A percentile compares a stretch with the other conserved stretches of the same genome.
Conservation (phyloP, 2,329 filamentous ascomycete species). For the Microcyclospora pomicola region DNA sequence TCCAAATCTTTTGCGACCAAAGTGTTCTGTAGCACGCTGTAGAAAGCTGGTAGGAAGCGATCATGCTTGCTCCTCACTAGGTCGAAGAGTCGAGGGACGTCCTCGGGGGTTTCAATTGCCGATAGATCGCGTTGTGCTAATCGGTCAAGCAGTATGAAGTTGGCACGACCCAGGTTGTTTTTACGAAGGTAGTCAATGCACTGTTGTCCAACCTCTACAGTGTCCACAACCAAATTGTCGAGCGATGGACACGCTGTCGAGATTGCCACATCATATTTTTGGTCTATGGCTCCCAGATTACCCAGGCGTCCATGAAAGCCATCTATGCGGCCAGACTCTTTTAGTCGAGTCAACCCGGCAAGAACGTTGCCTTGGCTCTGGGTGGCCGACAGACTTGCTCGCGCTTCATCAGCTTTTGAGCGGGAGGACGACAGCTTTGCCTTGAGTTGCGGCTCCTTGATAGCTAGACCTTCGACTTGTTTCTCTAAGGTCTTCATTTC, state of each 20-base stretch:
- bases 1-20: constrained; percentile 81
- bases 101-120: constrained; percentile 74
- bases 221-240: constrained; percentile 94
- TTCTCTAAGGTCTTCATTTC: constrained; percentile 58
- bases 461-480: constrained; percentile 57
- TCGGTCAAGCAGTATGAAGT: constrained; percentile 92
- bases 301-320: constrained; percentile 93
- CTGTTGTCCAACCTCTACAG: constrained; percentile 89
- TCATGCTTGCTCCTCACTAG: constrained; percentile 80
- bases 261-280: constrained; percentile 93
- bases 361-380: constrained; percentile 90
- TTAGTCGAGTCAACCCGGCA: constrained; percentile 81
- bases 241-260: constrained; percentile 86
- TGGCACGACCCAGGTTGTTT: constrained; percentile 90
- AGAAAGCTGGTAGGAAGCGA: constrained; percentile 80
- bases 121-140: constrained; percentile 65
- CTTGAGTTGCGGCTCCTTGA: constrained; percentile 70
- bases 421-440: constrained; percentile 76
- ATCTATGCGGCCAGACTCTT: constrained; percentile 90
- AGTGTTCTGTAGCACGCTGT: constrained; percentile 88
- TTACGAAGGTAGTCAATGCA: constrained; percentile 96
- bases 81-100: constrained; percentile 84
- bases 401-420: constrained; percentile 91
- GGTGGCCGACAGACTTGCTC: constrained; percentile 74
- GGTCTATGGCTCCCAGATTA: constrained; percentile 84